Percentiles rank a stretch among this genome's conserved stretches.
These are phyloP conservation scores for Intubia oerlemansii DNA, from an alignment of 2,329 filamentous ascomycete species.

Conservation along the genomic window DNA sequence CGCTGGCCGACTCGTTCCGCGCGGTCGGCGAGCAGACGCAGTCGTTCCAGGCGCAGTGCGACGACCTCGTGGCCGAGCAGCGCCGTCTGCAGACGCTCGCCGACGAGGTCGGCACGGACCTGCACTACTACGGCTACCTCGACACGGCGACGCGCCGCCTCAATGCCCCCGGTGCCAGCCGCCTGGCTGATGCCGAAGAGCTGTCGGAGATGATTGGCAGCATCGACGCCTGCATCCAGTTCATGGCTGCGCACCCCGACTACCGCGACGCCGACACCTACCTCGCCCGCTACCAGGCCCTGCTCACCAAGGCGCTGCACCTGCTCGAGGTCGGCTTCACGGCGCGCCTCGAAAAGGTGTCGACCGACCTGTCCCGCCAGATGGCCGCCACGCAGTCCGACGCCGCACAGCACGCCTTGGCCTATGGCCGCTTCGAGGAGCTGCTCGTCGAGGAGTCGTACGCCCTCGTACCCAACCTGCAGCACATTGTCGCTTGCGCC, in stretches of 20 bases:
- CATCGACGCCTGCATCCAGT: conserved; percentile 75
- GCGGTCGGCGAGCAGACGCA: conserved; percentile 77
- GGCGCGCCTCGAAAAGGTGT: conserved; percentile 28
- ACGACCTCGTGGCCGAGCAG: conserved; percentile 68
- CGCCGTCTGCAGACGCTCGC: conserved; percentile 57
- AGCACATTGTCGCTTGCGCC: conserved; percentile 26
- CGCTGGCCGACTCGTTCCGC: conserved; percentile 68
- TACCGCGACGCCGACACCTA: conserved; percentile 82
- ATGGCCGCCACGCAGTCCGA: conserved; percentile 33
- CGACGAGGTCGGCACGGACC: conserved; percentile 65
- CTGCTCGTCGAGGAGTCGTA: conserved; percentile 32
- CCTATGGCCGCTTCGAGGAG: conserved; percentile 37
- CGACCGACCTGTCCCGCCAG: conserved; percentile 31
- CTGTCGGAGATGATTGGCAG: conserved; percentile 79
- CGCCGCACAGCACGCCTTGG: conserved; percentile 35
- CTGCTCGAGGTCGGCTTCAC: conserved; percentile 37
- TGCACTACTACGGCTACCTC: conserved; percentile 88
- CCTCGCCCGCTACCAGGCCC: conserved; percentile 64
- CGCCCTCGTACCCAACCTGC: conserved; percentile 32
- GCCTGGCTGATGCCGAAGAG: conserved; percentile 61
- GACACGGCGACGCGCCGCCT: conserved; percentile 77
- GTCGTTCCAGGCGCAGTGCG: conserved; percentile 83
- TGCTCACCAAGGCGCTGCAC: conserved; percentile 47
- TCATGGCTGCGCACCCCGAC: conserved; percentile 59
- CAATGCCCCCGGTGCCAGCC: conserved; percentile 78